Evolutionary conservation across 768 basidiomycete genomes (phyloP), one percentile per base, ranked within the genome.

Genomic region (Chalciporus pseudorubinellus): DNA sequence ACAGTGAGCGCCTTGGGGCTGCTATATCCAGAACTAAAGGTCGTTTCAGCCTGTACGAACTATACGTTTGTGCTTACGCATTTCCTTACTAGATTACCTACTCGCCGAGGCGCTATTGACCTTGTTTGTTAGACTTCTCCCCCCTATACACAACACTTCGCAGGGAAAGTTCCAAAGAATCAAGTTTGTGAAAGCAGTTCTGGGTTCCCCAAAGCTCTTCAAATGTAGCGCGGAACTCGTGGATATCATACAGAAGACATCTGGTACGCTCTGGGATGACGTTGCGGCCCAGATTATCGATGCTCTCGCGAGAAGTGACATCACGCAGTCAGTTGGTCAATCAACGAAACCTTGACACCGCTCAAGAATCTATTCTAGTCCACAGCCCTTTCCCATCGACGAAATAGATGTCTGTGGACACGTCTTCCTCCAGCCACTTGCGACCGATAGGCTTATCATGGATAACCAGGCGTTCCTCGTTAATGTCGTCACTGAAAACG

Each of bases 101-200:
- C 74, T 77, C 13, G 64, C 84, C 39, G 85, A 87, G 61, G 73
- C 77, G 14, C 71, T 84, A 4, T 61, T 85, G 39, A 76, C 79
- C 46, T 57, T 87, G 1, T 77, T 85, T 59, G 83, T 77, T 29
- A 77, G 77, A 36, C 66, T 84, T 13, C 64, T 85, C 21, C 81
- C 83, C 16, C 68, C 78, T 12, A 63, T 70, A 5, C 68, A 73
- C 44, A 63, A 61, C n/a, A 67, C 64, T 10, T 52, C 60, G 1
- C 69, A 72, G 38, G 71, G 72, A 34, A 64, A 60, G 18, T 45
- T 52, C 8, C 73, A 71, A 55, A 73, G 82, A 44, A 56, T 66
- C 11, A 60, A 70, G 29, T 86, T 82, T 55, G 74, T 84, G 45
- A 71, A 74, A 34, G 72, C 79, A 42, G 80, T 83, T 13, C 77